Conservation (phyloP, 2,329 filamentous ascomycete genomes). For the Beauveria scarabaeidicola region DNA sequence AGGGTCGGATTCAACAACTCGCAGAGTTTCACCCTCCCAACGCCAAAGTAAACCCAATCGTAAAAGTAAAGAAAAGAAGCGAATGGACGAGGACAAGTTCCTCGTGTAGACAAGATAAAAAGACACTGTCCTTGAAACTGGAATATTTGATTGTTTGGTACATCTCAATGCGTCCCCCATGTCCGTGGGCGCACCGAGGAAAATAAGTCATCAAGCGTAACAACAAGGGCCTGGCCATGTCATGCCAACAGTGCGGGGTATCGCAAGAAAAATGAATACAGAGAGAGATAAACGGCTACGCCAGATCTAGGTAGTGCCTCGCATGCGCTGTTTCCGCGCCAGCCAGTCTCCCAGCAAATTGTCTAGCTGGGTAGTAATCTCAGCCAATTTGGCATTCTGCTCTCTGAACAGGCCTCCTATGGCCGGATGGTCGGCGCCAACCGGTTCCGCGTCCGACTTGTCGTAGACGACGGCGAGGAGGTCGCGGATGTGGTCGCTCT, state of each 20-base stretch:
- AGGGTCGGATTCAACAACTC: background rate
- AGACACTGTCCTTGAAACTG: background rate
- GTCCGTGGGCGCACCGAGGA: constrained; percentile 7
- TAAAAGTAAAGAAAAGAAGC: background rate
- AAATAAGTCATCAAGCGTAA: constrained; percentile 9
- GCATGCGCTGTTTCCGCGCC: constrained; percentile 56
- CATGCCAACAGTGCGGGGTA: constrained; percentile 3
- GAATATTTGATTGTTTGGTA: background rate
- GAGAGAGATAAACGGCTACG: background rate
- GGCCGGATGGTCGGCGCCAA: constrained; percentile 76
- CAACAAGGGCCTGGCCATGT: background rate
- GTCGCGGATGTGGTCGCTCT: constrained; percentile 80
- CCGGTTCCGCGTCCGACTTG: constrained; percentile 73
- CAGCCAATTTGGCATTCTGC: constrained; percentile 75
- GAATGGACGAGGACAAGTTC: background rate
- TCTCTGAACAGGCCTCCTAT: constrained; percentile 74
- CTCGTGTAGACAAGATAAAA: background rate
- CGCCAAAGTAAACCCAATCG: background rate
- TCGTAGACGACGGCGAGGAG: constrained; percentile 88
- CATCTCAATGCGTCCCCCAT: background rate
- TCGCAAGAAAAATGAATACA: constrained; percentile 1
- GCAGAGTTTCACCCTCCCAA: background rate
- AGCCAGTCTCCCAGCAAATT: constrained; percentile 78
- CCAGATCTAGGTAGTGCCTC: constrained; percentile 30
- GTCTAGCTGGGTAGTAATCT: constrained; percentile 85